phyloP scores from a whole-genome alignment of 208 protist genomes.

The Acanthamoeba triangularis region DNA sequence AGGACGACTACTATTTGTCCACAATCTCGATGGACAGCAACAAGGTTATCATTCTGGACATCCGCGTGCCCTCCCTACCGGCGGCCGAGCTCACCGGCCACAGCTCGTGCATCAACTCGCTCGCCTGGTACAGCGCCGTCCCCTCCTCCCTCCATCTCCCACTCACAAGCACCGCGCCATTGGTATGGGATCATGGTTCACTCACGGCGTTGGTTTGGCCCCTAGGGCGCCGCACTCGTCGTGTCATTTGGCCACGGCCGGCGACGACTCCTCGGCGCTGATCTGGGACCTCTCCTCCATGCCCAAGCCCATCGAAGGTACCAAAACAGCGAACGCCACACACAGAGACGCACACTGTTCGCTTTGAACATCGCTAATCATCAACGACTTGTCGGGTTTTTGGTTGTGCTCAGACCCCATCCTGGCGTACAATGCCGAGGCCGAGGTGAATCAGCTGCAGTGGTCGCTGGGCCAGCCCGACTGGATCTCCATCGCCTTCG shows the following conservation, averaged over 20 bases:
- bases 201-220: background rate
- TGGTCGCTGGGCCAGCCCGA: slow-evolving; percentile 92
- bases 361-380: background rate
- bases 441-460: slow-evolving; percentile 93
- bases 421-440: slow-evolving; percentile 91
- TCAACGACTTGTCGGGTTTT: slow-evolving; percentile 96
- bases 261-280: slow-evolving; percentile 97
- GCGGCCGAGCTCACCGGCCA: slow-evolving; percentile 91
- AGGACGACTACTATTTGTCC: slow-evolving; percentile 97
- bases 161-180: background rate
- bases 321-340: background rate
- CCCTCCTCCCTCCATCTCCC: slow-evolving; percentile 94
- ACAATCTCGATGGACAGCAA: slow-evolving; percentile 97
- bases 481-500: slow-evolving; percentile 92
- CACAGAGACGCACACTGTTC: background rate
- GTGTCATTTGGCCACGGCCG: slow-evolving; percentile 95
- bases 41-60: slow-evolving; percentile 98
- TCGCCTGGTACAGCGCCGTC: slow-evolving; percentile 95
- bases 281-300: slow-evolving; percentile 97
- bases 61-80: slow-evolving; percentile 89
- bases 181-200: too few relatives aligned
- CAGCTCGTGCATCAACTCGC: slow-evolving; percentile 95
- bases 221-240: slow-evolving; percentile 84
- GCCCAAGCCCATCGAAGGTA: slow-evolving; percentile 61
- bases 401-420: slow-evolving; percentile 90